These are phyloP conservation scores for Paraglomus occultum DNA, from an alignment of 192 early-diverging fungal species.

Conservation along the genomic window DNA sequence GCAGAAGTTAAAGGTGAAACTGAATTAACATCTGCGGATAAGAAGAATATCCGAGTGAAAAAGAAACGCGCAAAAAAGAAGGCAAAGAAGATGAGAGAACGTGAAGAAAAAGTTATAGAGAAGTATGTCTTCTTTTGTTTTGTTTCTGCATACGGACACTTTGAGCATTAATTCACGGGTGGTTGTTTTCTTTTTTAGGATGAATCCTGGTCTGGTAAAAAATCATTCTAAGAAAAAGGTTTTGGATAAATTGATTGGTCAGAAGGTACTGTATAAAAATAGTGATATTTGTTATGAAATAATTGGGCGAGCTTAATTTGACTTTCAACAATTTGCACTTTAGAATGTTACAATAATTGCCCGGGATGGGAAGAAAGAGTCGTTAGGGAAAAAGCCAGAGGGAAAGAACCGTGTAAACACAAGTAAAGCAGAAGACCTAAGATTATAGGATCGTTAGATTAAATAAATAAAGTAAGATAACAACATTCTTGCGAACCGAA, in stretches of 20 bases:
- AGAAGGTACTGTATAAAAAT: slow-evolving; percentile 39
- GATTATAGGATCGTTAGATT: too few relatives aligned
- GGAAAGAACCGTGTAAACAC: too few relatives aligned
- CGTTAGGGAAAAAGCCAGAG: not conserved
- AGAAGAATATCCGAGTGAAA: slow-evolving; percentile 63
- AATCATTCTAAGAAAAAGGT: slow-evolving; percentile 57
- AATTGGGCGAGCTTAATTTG: not conserved
- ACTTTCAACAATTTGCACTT: slow-evolving; percentile 2
- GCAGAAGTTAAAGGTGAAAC: slow-evolving; percentile 69
- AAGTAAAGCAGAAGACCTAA: too few relatives aligned
- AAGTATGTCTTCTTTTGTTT: slow-evolving; percentile 18
- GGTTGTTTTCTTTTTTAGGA: slow-evolving; percentile 10
- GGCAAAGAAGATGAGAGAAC: slow-evolving; percentile 51
- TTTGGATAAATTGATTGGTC: slow-evolving; percentile 60
- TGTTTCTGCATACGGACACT: not conserved
- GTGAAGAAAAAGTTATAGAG: slow-evolving; percentile 48
- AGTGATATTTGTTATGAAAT: not conserved
- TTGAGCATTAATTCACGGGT: not conserved
- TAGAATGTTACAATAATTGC: slow-evolving; percentile 39
- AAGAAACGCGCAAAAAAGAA: slow-evolving; percentile 69
- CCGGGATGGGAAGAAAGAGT: slow-evolving; percentile 38
- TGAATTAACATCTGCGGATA: slow-evolving; percentile 77
- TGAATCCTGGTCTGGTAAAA: slow-evolving; percentile 39
- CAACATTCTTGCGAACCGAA: too few relatives aligned
- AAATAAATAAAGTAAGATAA: too few relatives aligned